Base-by-base conservation (phyloP, 1,284 basidiomycete species). In the Ustilago xerochloae region DNA sequence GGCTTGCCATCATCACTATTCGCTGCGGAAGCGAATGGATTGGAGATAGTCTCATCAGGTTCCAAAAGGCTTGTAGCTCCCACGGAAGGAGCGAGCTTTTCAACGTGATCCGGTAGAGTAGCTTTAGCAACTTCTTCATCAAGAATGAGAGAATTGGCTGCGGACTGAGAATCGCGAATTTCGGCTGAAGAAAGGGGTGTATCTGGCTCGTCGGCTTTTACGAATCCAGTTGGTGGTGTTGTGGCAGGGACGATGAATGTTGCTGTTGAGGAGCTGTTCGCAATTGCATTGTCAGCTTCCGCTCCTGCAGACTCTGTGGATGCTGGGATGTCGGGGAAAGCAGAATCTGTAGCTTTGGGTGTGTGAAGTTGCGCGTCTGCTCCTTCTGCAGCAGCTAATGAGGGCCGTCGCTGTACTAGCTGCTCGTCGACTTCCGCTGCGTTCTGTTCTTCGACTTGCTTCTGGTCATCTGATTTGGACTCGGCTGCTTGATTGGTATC, bases 11-110 rank as follows among this genome's bases (percentile, higher is more conserved):
- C 15, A 13, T 63, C 63, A 16, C 55, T n/a, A n/a, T n/a, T n/a
- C n/a, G n/a, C 63, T n/a, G 10, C 38, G 12, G 67, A 58, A 6
- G 75, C 66, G 29, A 82, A 82, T 0, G 81, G 81, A 39, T 82
- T 82, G 20, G 70, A 63, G 38, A 82, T 81, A 22, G 77, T 77
- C 26, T 73, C 67, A 22, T 76, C 68, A 9, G 81, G 81, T 16
- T 82, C 80, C 26, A 81, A 58, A 51, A 82, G 50, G 2, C 80
- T 81, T 7, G 69, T 67, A 3, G 81, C 81, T 16, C 79, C 81
- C 13, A 80, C 62, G 2, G 80, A 81, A 6, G 80, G 78, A 6
- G 77, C 68, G 0, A 80, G 63, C 47, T 63, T 65, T 39, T 68
- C 70, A 22, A 62, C 59, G 16, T 36, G 60, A 3, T 68, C 62